Evolutionary conservation across 495 filamentous ascomycete species (phyloP).

Genomic region (Ramalina peruviana): DNA sequence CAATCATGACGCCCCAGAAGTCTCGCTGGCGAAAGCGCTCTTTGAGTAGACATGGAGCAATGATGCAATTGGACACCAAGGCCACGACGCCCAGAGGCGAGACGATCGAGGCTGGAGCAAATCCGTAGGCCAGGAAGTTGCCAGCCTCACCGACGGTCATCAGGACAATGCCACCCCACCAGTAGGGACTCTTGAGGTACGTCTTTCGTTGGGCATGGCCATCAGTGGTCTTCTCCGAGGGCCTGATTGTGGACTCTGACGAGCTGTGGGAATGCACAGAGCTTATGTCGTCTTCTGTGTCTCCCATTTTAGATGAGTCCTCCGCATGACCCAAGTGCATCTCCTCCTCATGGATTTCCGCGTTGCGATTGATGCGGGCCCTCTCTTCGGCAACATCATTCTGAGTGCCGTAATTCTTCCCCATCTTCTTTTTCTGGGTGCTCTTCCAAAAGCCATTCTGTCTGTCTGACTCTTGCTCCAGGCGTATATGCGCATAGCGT

Average conservation of each 20-base stretch:
- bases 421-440: constrained; percentile 15
- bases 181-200: constrained; percentile 86
- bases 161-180: constrained; percentile 84
- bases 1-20: constrained; percentile 71
- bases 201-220: constrained; percentile 30
- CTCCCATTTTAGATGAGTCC: not conserved
- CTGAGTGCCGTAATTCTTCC: constrained; percentile 26
- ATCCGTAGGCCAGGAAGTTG: constrained; percentile 95
- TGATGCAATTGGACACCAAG: constrained; percentile 87
- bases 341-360: constrained; percentile 11
- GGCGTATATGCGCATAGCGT: constrained; percentile 81
- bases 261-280: constrained; percentile 22
- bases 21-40: constrained; percentile 79
- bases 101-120: constrained; percentile 97
- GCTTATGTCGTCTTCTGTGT: constrained; percentile 8
- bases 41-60: constrained; percentile 85
- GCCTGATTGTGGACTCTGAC: constrained; percentile 29
- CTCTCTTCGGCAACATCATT: constrained; percentile 15
- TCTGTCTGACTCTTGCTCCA: constrained; percentile 47
- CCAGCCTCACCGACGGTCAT: constrained; percentile 90
- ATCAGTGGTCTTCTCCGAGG: constrained; percentile 19
- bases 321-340: constrained; percentile 15
- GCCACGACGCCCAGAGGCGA: constrained; percentile 91
- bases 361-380: constrained; percentile 17
- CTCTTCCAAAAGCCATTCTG: constrained; percentile 26